These are phyloP conservation scores for Oryza punctata DNA, from an alignment of 176 grass and related monocot genomes.

Conservation along the genomic window DNA sequence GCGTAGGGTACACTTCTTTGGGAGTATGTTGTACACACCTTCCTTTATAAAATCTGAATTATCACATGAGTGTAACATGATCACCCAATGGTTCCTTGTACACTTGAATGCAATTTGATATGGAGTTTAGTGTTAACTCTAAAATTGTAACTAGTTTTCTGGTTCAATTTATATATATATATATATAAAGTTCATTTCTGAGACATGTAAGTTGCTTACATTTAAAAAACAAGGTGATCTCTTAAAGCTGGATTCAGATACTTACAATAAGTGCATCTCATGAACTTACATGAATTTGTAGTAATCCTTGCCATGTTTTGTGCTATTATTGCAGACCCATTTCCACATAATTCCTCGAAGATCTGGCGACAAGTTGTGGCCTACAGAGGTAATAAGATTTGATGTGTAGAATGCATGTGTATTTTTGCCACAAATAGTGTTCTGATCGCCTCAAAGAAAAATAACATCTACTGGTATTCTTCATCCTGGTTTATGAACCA, in stretches of 20 bases:
- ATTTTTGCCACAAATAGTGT: background rate
- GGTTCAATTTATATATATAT: background rate
- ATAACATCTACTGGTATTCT: background rate
- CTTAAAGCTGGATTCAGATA: background rate
- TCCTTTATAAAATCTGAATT: too few species aligned
- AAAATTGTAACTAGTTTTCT: background rate
- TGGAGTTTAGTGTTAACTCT: background rate
- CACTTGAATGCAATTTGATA: background rate
- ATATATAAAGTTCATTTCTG: background rate
- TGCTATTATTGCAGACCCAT: conserved; percentile 71
- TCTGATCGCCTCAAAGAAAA: background rate
- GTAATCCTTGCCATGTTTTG: background rate
- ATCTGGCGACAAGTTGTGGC: conserved; percentile 73
- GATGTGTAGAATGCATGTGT: background rate
- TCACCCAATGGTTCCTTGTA: background rate
- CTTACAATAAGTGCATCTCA: background rate
- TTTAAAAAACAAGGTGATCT: background rate
- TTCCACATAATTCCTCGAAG: conserved; percentile 88
- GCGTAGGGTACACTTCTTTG: too few species aligned
- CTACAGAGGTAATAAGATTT: conserved; percentile 59
- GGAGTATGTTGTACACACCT: too few species aligned
- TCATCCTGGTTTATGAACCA: background rate
- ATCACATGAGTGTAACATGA: background rate
- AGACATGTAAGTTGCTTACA: background rate
- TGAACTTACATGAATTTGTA: conserved; percentile 6